Evolutionary conservation across 306 rosid genomes (phyloP).

Genomic region (Clitoria ternatea): DNA sequence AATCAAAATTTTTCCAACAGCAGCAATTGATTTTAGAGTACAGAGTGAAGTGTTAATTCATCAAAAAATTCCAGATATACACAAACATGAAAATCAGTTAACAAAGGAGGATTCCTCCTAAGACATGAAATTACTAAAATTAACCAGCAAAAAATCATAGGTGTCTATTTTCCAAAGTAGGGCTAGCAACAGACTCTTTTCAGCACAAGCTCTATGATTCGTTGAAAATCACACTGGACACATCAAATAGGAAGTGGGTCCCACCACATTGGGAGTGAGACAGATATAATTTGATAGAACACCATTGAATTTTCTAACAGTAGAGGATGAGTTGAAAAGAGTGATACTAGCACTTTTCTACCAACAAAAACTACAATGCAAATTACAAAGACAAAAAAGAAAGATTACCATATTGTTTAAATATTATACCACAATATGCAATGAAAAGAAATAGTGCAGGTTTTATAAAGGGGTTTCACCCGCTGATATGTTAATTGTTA

Average conservation of each 20-base stretch:
- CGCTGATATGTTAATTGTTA: neutral
- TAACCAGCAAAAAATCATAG: neutral
- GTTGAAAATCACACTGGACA: too few relatives aligned
- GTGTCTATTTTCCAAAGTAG: neutral
- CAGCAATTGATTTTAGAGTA: neutral
- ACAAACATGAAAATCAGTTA: too few relatives aligned
- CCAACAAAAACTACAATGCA: neutral
- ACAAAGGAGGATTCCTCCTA: too few relatives aligned
- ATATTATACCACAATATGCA: neutral
- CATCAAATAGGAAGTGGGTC: too few relatives aligned
- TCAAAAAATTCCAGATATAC: neutral
- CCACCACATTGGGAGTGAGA: too few relatives aligned
- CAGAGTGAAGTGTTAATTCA: neutral
- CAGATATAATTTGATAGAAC: too few relatives aligned
- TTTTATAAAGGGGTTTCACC: neutral
- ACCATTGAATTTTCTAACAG: too few relatives aligned
- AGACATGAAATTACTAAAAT: too few relatives aligned
- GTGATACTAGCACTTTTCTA: neutral
- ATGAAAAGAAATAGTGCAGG: neutral
- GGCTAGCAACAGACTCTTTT: too few relatives aligned
- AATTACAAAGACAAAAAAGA: neutral
- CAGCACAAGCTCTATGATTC: too few relatives aligned
- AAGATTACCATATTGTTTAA: neutral
- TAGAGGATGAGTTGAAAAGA: too few relatives aligned
- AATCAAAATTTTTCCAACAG: neutral